Evolutionary conservation across 1,284 basidiomycete genomes (phyloP).

Genomic region (Psilocybe mexicana): DNA sequence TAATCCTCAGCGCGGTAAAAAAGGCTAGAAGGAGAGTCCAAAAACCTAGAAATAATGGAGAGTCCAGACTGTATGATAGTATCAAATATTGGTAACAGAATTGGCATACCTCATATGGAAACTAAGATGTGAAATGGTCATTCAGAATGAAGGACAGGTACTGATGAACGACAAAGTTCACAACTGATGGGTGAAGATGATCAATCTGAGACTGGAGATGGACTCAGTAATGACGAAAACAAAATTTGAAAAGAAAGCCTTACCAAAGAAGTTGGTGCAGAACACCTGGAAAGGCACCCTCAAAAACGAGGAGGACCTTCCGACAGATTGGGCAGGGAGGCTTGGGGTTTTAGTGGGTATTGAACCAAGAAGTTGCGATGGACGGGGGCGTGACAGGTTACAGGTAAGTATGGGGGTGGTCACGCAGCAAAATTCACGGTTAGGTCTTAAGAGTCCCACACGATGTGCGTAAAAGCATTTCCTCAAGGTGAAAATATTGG

Average conservation of each 20-base stretch:
- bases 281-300: background rate
- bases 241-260: no score
- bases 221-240: no score
- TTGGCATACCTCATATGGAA: constrained; percentile 1
- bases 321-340: constrained; percentile 1
- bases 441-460: constrained; percentile 2
- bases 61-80: background rate
- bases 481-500: background rate
- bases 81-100: background rate
- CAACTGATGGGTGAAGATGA: background rate
- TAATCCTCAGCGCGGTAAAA: background rate
- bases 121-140: background rate
- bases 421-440: background rate
- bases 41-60: background rate
- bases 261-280: no score
- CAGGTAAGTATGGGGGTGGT: constrained; percentile 2
- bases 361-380: no score
- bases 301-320: background rate
- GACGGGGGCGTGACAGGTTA: background rate
- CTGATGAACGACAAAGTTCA: background rate
- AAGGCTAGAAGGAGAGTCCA: background rate
- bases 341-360: background rate
- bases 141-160: background rate
- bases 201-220: background rate
- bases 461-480: constrained; percentile 7